Conservation (phyloP, 2,329 filamentous ascomycete species). For the Ophiostoma sp. region DNA sequence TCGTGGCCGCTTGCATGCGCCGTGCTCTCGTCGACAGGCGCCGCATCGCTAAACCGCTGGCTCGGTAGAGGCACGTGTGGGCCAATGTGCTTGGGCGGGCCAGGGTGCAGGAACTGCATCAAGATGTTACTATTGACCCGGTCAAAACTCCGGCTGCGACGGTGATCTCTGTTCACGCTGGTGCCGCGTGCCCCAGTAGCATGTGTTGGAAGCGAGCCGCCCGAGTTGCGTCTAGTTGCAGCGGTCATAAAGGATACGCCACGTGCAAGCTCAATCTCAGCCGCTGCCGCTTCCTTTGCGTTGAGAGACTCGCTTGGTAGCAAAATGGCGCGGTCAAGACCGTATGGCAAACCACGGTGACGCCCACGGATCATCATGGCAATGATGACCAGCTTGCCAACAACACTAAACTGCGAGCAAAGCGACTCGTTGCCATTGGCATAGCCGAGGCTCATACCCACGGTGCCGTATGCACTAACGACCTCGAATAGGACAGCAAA, state of each 20-base stretch:
- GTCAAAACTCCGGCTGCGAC: constrained; percentile 37
- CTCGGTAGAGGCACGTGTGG: neutral
- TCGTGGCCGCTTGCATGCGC: constrained; percentile 23
- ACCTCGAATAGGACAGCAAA: constrained; percentile 77
- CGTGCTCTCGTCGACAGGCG: constrained; percentile 13
- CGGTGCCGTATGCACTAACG: constrained; percentile 88
- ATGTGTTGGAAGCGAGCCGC: constrained; percentile 33
- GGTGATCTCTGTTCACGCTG: constrained; percentile 33
- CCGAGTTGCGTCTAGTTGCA: constrained; percentile 37
- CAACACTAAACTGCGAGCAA: constrained; percentile 69
- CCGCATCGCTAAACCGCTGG: constrained; percentile 22
- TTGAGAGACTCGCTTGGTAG: constrained; percentile 54
- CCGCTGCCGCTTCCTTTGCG: constrained; percentile 48
- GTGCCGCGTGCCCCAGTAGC: constrained; percentile 31
- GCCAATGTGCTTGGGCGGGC: constrained; percentile 34
- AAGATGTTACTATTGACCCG: constrained; percentile 43
- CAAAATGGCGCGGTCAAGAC: constrained; percentile 57
- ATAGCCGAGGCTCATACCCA: constrained; percentile 84
- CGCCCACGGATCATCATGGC: constrained; percentile 66
- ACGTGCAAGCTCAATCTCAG: constrained; percentile 31
- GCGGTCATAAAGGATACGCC: constrained; percentile 27
- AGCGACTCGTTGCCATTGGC: constrained; percentile 71
- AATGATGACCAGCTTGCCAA: constrained; percentile 66
- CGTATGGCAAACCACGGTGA: constrained; percentile 63
- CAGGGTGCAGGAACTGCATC: constrained; percentile 45